phyloP scores from a whole-genome alignment of 768 basidiomycete genomes.

The Cantharellus anzutake region DNA sequence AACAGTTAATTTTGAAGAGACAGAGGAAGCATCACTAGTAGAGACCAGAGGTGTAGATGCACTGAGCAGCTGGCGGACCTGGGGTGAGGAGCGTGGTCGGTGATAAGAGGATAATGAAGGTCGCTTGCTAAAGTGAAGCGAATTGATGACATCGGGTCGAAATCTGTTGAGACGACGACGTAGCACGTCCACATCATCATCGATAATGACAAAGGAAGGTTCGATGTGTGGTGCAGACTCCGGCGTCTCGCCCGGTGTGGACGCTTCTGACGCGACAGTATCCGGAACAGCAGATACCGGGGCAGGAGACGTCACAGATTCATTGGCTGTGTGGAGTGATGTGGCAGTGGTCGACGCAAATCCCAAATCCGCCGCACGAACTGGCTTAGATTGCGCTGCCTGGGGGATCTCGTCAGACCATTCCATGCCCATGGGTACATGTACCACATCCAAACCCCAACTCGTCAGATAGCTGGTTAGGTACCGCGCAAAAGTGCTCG shows the following conservation, averaged over 20 bases:
- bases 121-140: slow-evolving; percentile 24
- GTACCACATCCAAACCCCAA: slow-evolving; percentile 90
- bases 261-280: neutral
- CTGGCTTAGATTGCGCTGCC: neutral
- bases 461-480: slow-evolving; percentile 81
- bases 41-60: slow-evolving; percentile 2
- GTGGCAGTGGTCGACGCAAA: neutral
- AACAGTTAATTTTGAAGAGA: neutral
- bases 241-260: neutral
- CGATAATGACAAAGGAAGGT: slow-evolving; percentile 68
- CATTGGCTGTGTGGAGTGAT: too few relatives aligned
- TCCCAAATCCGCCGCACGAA: neutral
- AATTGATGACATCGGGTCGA: slow-evolving; percentile 27
- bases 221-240: slow-evolving; percentile 7
- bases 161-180: slow-evolving; percentile 53
- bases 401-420: neutral
- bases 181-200: slow-evolving; percentile 74
- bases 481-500: slow-evolving; percentile 78
- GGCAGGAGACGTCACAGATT: neutral
- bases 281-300: neutral
- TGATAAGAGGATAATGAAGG: slow-evolving; percentile 50
- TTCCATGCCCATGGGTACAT: slow-evolving; percentile 25
- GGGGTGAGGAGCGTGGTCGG: slow-evolving; percentile 63
- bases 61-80: slow-evolving; percentile 33
- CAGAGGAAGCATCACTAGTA: neutral